Evolutionary conservation across 306 rosid genomes (phyloP), one percentile per base, ranked within the genome.

Genomic region (Rosa persica): DNA sequence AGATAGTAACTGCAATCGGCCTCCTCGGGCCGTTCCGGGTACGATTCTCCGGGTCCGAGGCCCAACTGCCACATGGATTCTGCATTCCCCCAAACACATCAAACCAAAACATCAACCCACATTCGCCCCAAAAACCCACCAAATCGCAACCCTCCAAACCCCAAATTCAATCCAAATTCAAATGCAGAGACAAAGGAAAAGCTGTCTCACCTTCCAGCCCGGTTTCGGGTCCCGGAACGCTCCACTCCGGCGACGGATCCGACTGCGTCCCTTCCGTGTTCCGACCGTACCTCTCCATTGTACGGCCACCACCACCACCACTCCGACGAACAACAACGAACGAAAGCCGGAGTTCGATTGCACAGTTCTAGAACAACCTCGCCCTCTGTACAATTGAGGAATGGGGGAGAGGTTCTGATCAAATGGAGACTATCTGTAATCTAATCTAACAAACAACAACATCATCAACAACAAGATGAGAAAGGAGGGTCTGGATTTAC

Each of bases 181-280:
- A 93, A 92, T 90, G 87, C 83, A 82, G 81, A 20, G 57, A 4
- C 1, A 1, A 22, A 25, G 30, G 71, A 15, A 25, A 19, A 22
- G 69, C 22, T 17, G 80, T 46, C 81, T 81, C 47, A 90, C 99
- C 99, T 82, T 88, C 93, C 12, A 80, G 83, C 7, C 84, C 82
- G 0, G 90, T 72, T 51, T 94, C 93, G 20, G 84, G 83, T 62
- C 78, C 96, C 64, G 81, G 48, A 69, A 55, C 77, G 23, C 86
- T 83, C 97, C 98, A 90, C 80, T 90, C 99, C 67, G 87, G 94
- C 76, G 96, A 76, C 85, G 93, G 97, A 96, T 93, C 97, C 85
- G 97, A 82, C 82, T 84, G 97, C 23, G 98, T 86, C 74, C 88
- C 95, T 47, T 88, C 94, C 65, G 88, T 75, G 64, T 82, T 75